These are phyloP conservation scores for Parmelia sp. DNA, from an alignment of 495 filamentous ascomycete genomes.

Conservation along the genomic window DNA sequence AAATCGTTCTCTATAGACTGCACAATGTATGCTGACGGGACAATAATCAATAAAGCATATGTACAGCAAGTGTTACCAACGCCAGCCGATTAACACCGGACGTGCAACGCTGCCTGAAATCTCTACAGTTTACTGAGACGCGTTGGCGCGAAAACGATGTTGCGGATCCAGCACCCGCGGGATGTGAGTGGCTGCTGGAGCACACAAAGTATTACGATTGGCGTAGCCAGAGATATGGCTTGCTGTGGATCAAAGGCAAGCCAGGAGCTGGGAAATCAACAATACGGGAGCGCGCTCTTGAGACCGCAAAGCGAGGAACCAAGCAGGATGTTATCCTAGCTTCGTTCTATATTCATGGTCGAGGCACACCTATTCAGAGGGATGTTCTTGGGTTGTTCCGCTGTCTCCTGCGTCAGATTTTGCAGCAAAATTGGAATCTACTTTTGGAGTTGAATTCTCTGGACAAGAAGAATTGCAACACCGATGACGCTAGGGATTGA, in stretches of 20 bases:
- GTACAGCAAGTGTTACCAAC: background rate
- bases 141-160: slow-evolving; percentile 17
- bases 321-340: background rate
- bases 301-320: background rate
- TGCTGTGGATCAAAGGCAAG: slow-evolving; percentile 27
- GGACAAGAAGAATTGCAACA: too few relatives aligned
- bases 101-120: slow-evolving; percentile 11
- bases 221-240: slow-evolving; percentile 9
- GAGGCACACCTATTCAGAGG: too few relatives aligned
- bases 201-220: background rate
- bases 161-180: slow-evolving; percentile 5
- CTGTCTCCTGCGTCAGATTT: too few relatives aligned
- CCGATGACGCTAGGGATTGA: background rate
- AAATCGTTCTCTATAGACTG: background rate
- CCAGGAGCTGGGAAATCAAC: slow-evolving; percentile 27
- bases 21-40: background rate
- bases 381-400: too few relatives aligned
- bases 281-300: slow-evolving; percentile 16
- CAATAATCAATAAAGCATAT: background rate
- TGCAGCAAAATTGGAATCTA: too few relatives aligned
- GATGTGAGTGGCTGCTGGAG: slow-evolving; percentile 20
- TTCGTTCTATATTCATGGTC: background rate
- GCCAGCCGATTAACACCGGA: background rate
- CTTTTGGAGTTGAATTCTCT: too few relatives aligned
- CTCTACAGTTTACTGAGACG: slow-evolving; percentile 18